These are phyloP conservation scores for Russula dissimulans DNA, from an alignment of 768 basidiomycete species.

Conservation along the genomic window DNA sequence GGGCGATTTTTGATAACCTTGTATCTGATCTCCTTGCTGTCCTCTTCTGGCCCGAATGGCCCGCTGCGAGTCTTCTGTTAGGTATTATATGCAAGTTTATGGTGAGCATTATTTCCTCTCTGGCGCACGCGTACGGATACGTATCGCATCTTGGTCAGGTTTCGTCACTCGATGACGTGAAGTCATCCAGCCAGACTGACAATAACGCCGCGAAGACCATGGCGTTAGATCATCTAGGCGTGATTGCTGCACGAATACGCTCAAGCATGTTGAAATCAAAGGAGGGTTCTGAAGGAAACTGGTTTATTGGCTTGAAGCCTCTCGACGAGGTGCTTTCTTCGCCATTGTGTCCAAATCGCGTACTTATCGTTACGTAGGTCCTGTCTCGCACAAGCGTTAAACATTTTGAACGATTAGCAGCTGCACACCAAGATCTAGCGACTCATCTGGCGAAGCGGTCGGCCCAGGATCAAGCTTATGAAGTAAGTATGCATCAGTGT, in stretches of 20 bases:
- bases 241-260: conserved; percentile 80
- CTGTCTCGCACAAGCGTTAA: conserved; percentile 40
- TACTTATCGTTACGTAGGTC: conserved; percentile 33
- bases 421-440: conserved; percentile 55
- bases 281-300: conserved; percentile 26
- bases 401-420: conserved; percentile 49
- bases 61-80: conserved; percentile 76
- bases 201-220: conserved; percentile 80
- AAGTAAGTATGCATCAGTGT: conserved; percentile 39
- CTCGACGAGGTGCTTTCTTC: conserved; percentile 56
- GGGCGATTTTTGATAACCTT: conserved; percentile 84
- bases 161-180: conserved; percentile 73
- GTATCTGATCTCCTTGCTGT: conserved; percentile 82
- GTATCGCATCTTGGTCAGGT: conserved; percentile 40
- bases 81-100: conserved; percentile 77
- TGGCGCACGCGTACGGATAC: neutral
- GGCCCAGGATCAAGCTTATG: conserved; percentile 71
- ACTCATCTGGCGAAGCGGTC: conserved; percentile 61
- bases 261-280: conserved; percentile 40
- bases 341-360: neutral
- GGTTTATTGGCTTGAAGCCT: conserved; percentile 37
- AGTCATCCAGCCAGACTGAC: conserved; percentile 54
- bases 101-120: conserved; percentile 37
- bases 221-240: conserved; percentile 87
- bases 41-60: conserved; percentile 96